Conservation (phyloP, 441 rosid species). For the Raphanus hybrid region DNA sequence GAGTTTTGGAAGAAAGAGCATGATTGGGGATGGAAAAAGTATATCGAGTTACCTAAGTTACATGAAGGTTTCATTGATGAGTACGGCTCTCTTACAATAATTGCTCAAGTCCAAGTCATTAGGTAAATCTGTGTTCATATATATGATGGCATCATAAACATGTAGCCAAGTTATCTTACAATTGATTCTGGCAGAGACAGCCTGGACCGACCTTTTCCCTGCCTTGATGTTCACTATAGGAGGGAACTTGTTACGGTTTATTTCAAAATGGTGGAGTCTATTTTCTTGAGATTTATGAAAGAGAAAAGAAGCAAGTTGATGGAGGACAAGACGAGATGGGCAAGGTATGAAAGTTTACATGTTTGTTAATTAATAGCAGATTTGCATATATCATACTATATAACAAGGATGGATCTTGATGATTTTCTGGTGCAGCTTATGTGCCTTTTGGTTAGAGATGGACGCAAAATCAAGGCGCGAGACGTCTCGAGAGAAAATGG, state of each 20-base stretch:
- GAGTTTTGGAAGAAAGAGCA: conserved; percentile 24
- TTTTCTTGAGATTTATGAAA: conserved; percentile 76
- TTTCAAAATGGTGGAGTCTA: conserved; percentile 74
- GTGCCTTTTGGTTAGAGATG: conserved; percentile 79
- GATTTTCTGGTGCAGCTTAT: conserved; percentile 61
- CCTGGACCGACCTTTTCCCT: conserved; percentile 82
- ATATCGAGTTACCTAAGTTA: conserved; percentile 43
- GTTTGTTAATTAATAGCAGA: neutral
- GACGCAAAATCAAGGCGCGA: conserved; percentile 66
- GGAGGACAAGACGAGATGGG: conserved; percentile 83
- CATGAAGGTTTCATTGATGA: conserved; percentile 85
- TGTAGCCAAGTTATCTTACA: neutral
- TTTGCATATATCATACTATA: neutral
- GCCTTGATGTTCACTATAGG: conserved; percentile 85
- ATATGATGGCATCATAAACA: neutral
- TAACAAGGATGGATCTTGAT: conserved; percentile 1
- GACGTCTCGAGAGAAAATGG: conserved; percentile 85
- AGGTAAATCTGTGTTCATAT: conserved; percentile 48
- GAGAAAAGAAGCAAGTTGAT: conserved; percentile 79
- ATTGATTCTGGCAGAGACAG: conserved; percentile 61
- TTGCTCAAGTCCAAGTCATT: conserved; percentile 94
- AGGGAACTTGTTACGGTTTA: conserved; percentile 87
- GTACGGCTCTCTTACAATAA: conserved; percentile 64
- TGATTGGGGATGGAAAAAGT: conserved; percentile 20
- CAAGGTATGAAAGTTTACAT: conserved; percentile 56